Evolutionary conservation across 164 flowering plant species (phyloP).

Genomic region (Vitis rupestris): DNA sequence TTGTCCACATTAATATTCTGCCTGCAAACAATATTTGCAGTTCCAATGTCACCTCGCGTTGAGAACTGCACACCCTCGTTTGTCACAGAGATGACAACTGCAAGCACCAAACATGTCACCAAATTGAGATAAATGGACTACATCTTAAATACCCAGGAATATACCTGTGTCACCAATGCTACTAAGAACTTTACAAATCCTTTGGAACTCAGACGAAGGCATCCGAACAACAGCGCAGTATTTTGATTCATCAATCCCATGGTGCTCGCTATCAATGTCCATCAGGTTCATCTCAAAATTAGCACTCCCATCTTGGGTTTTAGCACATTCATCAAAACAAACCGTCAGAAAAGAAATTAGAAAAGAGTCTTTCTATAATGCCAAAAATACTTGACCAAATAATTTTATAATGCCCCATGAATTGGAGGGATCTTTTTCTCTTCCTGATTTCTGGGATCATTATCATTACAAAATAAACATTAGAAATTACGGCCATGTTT

Average conservation of each 20-base stretch:
- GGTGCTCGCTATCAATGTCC: constrained; percentile 95
- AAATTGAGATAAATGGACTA: not conserved
- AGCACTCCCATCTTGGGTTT: constrained; percentile 70
- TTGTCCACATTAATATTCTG: constrained; percentile 83
- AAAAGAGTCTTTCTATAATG: no score
- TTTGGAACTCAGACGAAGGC: constrained; percentile 83
- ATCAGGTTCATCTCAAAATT: constrained; percentile 93
- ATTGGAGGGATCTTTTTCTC: no score
- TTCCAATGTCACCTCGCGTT: constrained; percentile 82
- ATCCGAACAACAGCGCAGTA: constrained; percentile 82
- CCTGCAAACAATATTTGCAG: constrained; percentile 81
- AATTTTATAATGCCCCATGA: no score
- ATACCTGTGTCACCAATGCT: constrained; percentile 85
- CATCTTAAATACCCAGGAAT: not conserved
- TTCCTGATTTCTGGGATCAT: no score
- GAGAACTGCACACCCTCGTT: constrained; percentile 94
- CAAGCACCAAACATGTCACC: constrained; percentile 11
- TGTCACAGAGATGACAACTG: constrained; percentile 88
- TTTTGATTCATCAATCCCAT: constrained; percentile 88
- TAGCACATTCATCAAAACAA: not conserved
- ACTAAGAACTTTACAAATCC: constrained; percentile 82
- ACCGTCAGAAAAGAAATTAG: not conserved
- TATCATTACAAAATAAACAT: no score
- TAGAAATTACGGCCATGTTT: no score
- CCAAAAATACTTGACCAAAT: no score